These are phyloP conservation scores for Teratosphaeria destructans DNA, from an alignment of 2,329 filamentous ascomycete species.

Conservation along the genomic window DNA sequence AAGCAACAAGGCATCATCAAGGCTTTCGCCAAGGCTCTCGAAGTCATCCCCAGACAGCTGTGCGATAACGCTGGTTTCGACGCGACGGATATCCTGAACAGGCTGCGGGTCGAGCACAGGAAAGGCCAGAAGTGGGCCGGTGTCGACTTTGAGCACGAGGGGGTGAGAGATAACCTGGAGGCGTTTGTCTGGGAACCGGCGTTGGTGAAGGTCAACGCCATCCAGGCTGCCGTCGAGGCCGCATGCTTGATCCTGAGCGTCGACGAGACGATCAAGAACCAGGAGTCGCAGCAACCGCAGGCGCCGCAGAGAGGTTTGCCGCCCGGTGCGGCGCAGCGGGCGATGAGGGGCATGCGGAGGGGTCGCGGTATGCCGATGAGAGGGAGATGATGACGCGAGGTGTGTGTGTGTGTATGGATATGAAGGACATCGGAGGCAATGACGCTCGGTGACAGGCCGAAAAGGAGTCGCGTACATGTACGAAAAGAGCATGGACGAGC, in stretches of 20 bases:
- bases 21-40: slow-evolving; percentile 91
- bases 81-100: slow-evolving; percentile 94
- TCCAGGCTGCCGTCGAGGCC: slow-evolving; percentile 91
- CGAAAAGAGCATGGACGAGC: neutral
- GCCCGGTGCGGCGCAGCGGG: slow-evolving; percentile 69
- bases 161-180: slow-evolving; percentile 87
- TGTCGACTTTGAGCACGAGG: slow-evolving; percentile 88
- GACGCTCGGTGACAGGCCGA: neutral
- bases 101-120: slow-evolving; percentile 88
- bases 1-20: slow-evolving; percentile 98
- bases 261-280: slow-evolving; percentile 95
- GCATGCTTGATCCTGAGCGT: slow-evolving; percentile 91
- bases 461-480: neutral
- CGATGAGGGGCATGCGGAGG: slow-evolving; percentile 64
- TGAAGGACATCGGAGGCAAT: neutral
- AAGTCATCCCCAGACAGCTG: slow-evolving; percentile 90
- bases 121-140: slow-evolving; percentile 90
- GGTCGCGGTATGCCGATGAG: slow-evolving; percentile 63
- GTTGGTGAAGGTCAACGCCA: slow-evolving; percentile 91
- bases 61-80: slow-evolving; percentile 99
- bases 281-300: slow-evolving; percentile 79
- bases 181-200: slow-evolving; percentile 96
- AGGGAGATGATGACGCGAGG: slow-evolving; percentile 2
- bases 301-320: slow-evolving; percentile 59
- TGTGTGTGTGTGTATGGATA: neutral